Conservation (phyloP, 2,329 filamentous ascomycete species). For the Penicillium griseofulvum region DNA sequence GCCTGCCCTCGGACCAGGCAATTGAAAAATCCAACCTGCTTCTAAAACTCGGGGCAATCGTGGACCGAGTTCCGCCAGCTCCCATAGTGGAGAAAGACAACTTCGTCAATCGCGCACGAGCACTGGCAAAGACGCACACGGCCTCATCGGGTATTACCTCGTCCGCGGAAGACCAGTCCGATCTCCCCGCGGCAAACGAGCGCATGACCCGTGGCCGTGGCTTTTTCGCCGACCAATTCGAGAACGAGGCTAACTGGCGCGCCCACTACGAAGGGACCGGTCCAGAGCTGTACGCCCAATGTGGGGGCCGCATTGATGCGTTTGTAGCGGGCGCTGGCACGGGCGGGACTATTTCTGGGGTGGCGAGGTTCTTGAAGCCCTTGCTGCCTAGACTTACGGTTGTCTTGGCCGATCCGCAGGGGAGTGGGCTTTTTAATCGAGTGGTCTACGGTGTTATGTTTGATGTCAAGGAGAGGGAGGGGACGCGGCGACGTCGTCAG, state of each 20-base stretch:
- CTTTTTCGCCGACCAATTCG: slow-evolving; percentile 96
- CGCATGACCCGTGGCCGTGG: slow-evolving; percentile 63
- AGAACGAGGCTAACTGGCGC: slow-evolving; percentile 81
- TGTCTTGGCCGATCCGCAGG: slow-evolving; percentile 89
- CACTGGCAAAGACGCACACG: slow-evolving; percentile 73
- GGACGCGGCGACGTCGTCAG: slow-evolving; percentile 82
- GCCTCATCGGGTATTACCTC: slow-evolving; percentile 20
- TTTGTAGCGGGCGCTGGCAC: slow-evolving; percentile 94
- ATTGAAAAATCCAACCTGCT: slow-evolving; percentile 87
- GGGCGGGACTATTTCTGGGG: slow-evolving; percentile 87
- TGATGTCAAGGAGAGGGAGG: slow-evolving; percentile 80
- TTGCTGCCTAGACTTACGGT: slow-evolving; percentile 63
- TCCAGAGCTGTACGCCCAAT: slow-evolving; percentile 83
- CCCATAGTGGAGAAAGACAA: slow-evolving; percentile 92
- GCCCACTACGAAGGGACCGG: slow-evolving; percentile 82
- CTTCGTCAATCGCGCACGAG: slow-evolving; percentile 87
- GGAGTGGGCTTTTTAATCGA: slow-evolving; percentile 88
- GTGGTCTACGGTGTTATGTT: slow-evolving; percentile 96
- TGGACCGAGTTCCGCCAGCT: slow-evolving; percentile 85
- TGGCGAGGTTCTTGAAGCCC: slow-evolving; percentile 79
- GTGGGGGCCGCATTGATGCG: slow-evolving; percentile 70
- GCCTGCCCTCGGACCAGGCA: slow-evolving; percentile 92
- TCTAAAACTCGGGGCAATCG: slow-evolving; percentile 83
- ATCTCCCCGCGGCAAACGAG: slow-evolving; percentile 21
- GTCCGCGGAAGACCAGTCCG: slow-evolving; percentile 6